Percentiles rank a stretch among this genome's conserved stretches.
phyloP scores from a whole-genome alignment of 768 basidiomycete species.

The Pleurotus sapidus region DNA sequence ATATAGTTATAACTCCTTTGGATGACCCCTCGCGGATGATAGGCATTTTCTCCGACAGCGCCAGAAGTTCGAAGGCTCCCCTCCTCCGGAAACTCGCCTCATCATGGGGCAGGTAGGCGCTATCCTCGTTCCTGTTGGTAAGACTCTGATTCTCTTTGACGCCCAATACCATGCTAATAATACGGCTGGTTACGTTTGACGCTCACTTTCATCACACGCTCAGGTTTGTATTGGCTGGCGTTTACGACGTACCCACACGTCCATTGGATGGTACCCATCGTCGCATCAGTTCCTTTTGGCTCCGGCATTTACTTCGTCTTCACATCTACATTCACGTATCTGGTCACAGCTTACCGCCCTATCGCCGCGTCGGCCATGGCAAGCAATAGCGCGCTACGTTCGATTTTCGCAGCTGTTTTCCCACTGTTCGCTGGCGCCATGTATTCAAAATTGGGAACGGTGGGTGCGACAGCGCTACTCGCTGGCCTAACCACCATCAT shows the following conservation, averaged over 20 bases:
- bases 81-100: conserved; percentile 67
- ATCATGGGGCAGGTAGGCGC: conserved; percentile 69
- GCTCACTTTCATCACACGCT: conserved; percentile 26
- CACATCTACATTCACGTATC: conserved; percentile 68
- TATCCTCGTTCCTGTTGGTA: conserved; percentile 59
- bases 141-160: conserved; percentile 40
- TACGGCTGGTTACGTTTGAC: background rate
- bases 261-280: conserved; percentile 66
- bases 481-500: conserved; percentile 61
- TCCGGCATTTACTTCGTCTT: conserved; percentile 64
- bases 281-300: conserved; percentile 67
- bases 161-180: conserved; percentile 31
- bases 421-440: conserved; percentile 65
- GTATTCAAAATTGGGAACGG: conserved; percentile 65
- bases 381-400: conserved; percentile 61
- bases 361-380: conserved; percentile 70
- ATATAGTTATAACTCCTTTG: no score
- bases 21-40: background rate
- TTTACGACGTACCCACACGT: conserved; percentile 47
- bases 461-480: conserved; percentile 70
- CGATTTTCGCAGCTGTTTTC: conserved; percentile 59
- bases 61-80: conserved; percentile 34
- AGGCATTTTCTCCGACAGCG: conserved; percentile 38
- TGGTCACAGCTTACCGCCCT: conserved; percentile 66
- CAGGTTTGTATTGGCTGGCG: conserved; percentile 62